Evolutionary conservation across 805 yeast genomes (phyloP), one percentile per base, ranked within the genome.

Genomic region (Ogataea zsoltii): DNA sequence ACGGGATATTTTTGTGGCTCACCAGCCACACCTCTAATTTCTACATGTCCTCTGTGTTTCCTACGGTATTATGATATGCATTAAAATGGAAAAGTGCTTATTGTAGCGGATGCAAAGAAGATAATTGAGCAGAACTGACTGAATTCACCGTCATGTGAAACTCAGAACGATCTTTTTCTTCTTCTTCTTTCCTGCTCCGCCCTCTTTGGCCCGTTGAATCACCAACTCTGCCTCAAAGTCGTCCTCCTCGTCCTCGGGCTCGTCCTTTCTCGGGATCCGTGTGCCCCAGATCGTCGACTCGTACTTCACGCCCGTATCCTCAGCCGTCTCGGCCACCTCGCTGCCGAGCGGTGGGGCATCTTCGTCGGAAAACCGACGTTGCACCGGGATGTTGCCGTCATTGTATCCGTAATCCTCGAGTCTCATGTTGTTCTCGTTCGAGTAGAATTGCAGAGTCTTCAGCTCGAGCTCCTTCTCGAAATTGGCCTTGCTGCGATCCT

Each of bases 201-300:
- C 77, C 53, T 72, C 76, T 48, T 70, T 74, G 3, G 81, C 82
- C 52, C 70, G 71, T 19, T 76, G 64, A 17, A 83, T 69, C 74
- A 78, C 68, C 46, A 77, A 76, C 45, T 70, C 74, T 16, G 60
- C 51, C 25, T 21, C 25, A 9, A 21, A 21, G 49, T 68, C 75
- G 7, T 75, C 75, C 34, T 76, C 82, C 58, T 72, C 70, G 32
- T 71, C 76, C 7, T 67, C 72, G 1, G 61, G 62, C 2, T 66
- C 70, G 23, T 64, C 66, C 50, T 67, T 47, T 15, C 65, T 74
- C 4, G 75, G 76, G 2, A 80, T 77, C 42, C 66, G 70, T 1
- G 94, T 86, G 0, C 95, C 95, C 95, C 95, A 87, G 2, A 87
- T 80, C 0, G 94, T 83, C 1, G 79, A 58, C 14, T 54, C 59